These are phyloP conservation scores for Suillus alpinus DNA, from an alignment of 768 basidiomycete species.

Conservation along the genomic window DNA sequence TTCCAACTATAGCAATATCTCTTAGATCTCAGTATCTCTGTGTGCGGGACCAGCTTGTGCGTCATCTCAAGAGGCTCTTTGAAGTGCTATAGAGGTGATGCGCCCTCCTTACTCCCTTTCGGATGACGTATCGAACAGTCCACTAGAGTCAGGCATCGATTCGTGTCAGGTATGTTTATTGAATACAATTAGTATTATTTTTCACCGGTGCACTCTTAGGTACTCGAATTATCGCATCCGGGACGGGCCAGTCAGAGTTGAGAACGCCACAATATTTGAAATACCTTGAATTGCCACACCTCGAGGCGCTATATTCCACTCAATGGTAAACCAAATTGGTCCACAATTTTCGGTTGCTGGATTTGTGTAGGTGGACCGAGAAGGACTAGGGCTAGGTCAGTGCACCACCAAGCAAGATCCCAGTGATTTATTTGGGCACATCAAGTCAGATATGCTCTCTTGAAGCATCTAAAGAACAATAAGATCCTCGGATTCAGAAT, in stretches of 20 bases:
- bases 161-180: slow-evolving; percentile 31
- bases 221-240: slow-evolving; percentile 29
- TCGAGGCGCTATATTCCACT: slow-evolving; percentile 25
- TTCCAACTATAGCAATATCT: neutral
- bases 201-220: slow-evolving; percentile 16
- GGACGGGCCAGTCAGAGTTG: slow-evolving; percentile 29
- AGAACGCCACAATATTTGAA: slow-evolving; percentile 25
- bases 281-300: neutral
- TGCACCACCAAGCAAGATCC: slow-evolving; percentile 29
- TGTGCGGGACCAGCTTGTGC: slow-evolving; percentile 35
- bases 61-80: slow-evolving; percentile 30
- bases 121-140: slow-evolving; percentile 16
- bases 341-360: neutral
- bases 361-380: slow-evolving; percentile 31
- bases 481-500: neutral
- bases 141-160: slow-evolving; percentile 33
- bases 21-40: slow-evolving; percentile 21
- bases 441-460: slow-evolving; percentile 27
- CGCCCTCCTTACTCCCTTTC: neutral
- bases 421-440: slow-evolving; percentile 32
- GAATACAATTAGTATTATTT: neutral
- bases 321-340: slow-evolving; percentile 25
- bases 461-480: slow-evolving; percentile 16
- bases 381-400: slow-evolving; percentile 20
- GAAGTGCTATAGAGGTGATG: slow-evolving; percentile 27